phyloP scores from a whole-genome alignment of 129 eudicot genomes.

The Ambrosia trifida region DNA sequence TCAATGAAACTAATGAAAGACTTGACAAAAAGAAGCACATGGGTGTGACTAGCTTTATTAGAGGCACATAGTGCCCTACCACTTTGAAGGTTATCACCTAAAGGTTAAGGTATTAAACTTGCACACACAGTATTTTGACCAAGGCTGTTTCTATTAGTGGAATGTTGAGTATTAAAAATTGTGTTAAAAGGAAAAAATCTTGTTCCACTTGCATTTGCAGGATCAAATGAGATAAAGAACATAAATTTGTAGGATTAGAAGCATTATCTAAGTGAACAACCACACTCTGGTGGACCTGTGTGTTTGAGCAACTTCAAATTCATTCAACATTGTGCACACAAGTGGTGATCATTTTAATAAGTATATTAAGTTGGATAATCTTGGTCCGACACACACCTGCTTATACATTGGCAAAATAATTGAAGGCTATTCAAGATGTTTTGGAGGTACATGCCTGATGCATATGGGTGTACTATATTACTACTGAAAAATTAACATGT shows the following conservation, averaged over 20 bases:
- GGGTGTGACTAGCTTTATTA: slow-evolving; percentile 39
- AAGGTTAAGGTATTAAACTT: slow-evolving; percentile 21
- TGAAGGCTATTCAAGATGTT: slow-evolving; percentile 20
- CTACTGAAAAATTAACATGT: too few species aligned
- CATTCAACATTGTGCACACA: slow-evolving; percentile 25
- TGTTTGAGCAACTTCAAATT: slow-evolving; percentile 20
- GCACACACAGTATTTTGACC: slow-evolving; percentile 31
- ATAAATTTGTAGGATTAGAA: slow-evolving; percentile 31
- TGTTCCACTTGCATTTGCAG: slow-evolving; percentile 31
- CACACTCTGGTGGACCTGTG: slow-evolving; percentile 33
- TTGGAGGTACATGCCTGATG: slow-evolving; percentile 8
- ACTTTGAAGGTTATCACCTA: slow-evolving; percentile 33
- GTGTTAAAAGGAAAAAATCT: slow-evolving; percentile 29
- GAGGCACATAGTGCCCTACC: slow-evolving; percentile 42
- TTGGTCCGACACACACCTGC: slow-evolving; percentile 18
- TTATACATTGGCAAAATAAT: slow-evolving; percentile 23
- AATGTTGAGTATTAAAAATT: slow-evolving; percentile 20
- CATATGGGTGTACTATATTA: background rate
- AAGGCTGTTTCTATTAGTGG: slow-evolving; percentile 22
- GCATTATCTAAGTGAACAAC: slow-evolving; percentile 34
- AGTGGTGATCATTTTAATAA: slow-evolving; percentile 19
- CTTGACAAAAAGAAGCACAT: slow-evolving; percentile 40
- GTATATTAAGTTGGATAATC: slow-evolving; percentile 10
- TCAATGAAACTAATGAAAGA: slow-evolving; percentile 17
- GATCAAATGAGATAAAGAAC: slow-evolving; percentile 17